phyloP scores from a whole-genome alignment of 192 early-diverging fungal species.

The Gaertneriomyces semiglobifer region DNA sequence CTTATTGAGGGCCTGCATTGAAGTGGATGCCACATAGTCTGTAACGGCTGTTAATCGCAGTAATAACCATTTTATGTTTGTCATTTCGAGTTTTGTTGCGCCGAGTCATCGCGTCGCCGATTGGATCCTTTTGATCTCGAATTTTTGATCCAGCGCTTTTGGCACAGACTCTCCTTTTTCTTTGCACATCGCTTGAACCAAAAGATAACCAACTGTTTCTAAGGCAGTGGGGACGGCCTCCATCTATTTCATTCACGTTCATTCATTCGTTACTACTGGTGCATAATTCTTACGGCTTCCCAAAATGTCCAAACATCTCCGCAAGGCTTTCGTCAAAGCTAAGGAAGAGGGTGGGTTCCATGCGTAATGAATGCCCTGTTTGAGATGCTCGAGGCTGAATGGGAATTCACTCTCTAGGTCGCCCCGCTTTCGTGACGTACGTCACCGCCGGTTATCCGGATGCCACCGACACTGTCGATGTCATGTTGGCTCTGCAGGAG shows the following conservation, averaged over 20 bases:
- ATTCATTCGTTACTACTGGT: background rate
- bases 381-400: background rate
- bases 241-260: background rate
- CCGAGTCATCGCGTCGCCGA: too few relatives aligned
- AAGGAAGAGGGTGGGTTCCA: conserved; percentile 18
- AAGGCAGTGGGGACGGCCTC: background rate
- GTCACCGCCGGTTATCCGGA: conserved; percentile 90
- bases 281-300: background rate
- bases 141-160: too few relatives aligned
- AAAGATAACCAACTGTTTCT: too few relatives aligned
- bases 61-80: too few relatives aligned
- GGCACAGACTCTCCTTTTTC: too few relatives aligned
- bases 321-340: conserved; percentile 4
- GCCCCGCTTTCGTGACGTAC: conserved; percentile 89
- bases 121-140: too few relatives aligned
- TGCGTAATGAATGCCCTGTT: background rate
- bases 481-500: conserved; percentile 80
- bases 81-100: too few relatives aligned
- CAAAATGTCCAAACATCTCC: conserved; percentile 19
- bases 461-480: conserved; percentile 72
- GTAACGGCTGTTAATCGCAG: too few relatives aligned
- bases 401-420: conserved; percentile 18
- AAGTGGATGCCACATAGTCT: too few relatives aligned
- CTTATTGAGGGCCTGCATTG: too few relatives aligned
- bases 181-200: too few relatives aligned